Base-by-base conservation (phyloP, 1,284 basidiomycete genomes). In the Irpex rosettiformis region DNA sequence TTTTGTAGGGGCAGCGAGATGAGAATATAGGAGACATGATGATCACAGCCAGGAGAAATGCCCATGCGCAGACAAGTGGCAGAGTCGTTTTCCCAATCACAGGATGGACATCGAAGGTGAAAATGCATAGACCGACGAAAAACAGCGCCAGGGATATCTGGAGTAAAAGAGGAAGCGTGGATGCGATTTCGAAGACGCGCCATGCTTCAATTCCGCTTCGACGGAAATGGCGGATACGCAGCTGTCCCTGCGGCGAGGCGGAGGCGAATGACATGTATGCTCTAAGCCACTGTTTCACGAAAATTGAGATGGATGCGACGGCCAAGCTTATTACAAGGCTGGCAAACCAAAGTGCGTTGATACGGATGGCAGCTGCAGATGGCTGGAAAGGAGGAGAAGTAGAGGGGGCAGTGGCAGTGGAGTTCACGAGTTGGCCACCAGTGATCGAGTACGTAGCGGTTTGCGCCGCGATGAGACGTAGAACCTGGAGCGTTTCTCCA, bases 281-380 rank as follows among this genome's bases (percentile, higher is more conserved):
- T 6, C 57, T 51, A n/a, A 64, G 58, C 63, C 63, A 64, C 51
- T 64, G 63, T 30, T 61, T 64, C 37, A 61, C 57, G 11, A 57
- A 55, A 29, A 64, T 62, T 18, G 58, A 58, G 22, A 64, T 37
- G 7, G 59, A 57, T 8, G 63, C 63, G 3, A 61, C 52, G n/a
- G 57, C 48, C 0, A 64, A 52, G 33, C 61, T 62, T 52, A 62
- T 40, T 13, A 64, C 59, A 0, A 64, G 54, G 21, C 58, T 57
- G 16, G 48, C 27, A 48, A 64, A 61, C 61, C 63, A 64, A 5
- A 64, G 55, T 2, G 49, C 43, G 28, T 61, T 62, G 52, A 61
- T 30, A 13, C 55, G 28, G 7, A 53, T 24, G 8, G 58, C 47
- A 8, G n/a, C 5, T 5, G 11, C 11, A 0, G 48, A 13, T 1